Percentiles rank a stretch among this genome's conserved stretches.
These are phyloP conservation scores for Backusella westeae DNA, from an alignment of 192 early-diverging fungal genomes.

Conservation along the genomic window DNA sequence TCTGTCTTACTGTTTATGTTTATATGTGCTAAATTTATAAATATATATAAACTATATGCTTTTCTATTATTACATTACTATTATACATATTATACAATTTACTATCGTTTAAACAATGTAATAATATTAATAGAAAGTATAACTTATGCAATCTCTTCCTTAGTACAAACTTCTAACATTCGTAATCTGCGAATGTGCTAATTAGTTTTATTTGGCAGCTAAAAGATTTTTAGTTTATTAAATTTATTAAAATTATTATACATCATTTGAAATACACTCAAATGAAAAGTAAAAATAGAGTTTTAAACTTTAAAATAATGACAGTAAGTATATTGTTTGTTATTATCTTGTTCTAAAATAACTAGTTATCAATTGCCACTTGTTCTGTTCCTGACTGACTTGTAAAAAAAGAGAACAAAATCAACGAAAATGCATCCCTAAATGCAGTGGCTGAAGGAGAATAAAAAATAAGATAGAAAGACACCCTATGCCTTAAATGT, in stretches of 20 bases:
- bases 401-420: not conserved
- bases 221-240: not conserved
- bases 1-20: not conserved
- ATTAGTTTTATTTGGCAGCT: not conserved
- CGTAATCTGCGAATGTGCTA: not conserved
- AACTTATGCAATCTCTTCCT: not conserved
- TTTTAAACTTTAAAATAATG: not conserved
- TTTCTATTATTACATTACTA: not conserved
- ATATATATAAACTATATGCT: not conserved
- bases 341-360: not conserved
- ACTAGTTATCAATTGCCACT: not conserved
- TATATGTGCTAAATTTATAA: not conserved
- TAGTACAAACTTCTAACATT: conserved; percentile 3
- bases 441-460: conserved; percentile 9
- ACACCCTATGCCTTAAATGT: not conserved
- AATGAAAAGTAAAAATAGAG: not conserved
- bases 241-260: not conserved
- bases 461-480: not conserved
- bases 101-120: not conserved
- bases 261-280: not conserved
- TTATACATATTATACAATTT: not conserved
- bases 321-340: conserved; percentile 1
- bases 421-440: not conserved
- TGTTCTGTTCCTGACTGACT: not conserved
- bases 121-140: not conserved